Evolutionary conservation across 768 basidiomycete species (phyloP).

Genomic region (Crepidotus variabilis): DNA sequence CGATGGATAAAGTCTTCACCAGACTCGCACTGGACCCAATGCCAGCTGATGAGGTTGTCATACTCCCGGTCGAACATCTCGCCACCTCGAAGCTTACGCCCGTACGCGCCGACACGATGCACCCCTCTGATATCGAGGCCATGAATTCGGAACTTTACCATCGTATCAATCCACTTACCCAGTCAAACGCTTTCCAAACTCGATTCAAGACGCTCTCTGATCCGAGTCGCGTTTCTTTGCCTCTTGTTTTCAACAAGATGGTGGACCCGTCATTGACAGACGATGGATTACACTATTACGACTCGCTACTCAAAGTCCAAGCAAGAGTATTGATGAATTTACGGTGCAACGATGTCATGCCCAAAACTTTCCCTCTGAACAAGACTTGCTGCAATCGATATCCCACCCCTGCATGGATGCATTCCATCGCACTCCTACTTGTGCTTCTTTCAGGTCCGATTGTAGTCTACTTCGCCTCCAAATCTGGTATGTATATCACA

Average conservation of each 20-base stretch:
- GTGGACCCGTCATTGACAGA: slow-evolving; percentile 68
- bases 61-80: slow-evolving; percentile 76
- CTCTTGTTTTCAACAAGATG: slow-evolving; percentile 80
- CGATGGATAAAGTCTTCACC: slow-evolving; percentile 63
- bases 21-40: slow-evolving; percentile 35
- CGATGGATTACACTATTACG: slow-evolving; percentile 83
- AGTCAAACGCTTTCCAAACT: slow-evolving; percentile 2
- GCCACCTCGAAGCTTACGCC: slow-evolving; percentile 60
- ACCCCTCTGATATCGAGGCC: slow-evolving; percentile 75
- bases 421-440: slow-evolving; percentile 46
- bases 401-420: slow-evolving; percentile 56
- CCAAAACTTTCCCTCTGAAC: slow-evolving; percentile 59
- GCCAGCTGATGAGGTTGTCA: slow-evolving; percentile 69
- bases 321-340: slow-evolving; percentile 77
- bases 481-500: slow-evolving; percentile 11
- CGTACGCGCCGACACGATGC: slow-evolving; percentile 66
- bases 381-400: slow-evolving; percentile 83
- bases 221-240: slow-evolving; percentile 45
- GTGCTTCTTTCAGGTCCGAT: slow-evolving; percentile 51
- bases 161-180: slow-evolving; percentile 44
- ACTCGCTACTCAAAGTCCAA: slow-evolving; percentile 59
- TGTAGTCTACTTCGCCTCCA: slow-evolving; percentile 29
- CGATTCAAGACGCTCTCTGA: neutral
- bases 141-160: slow-evolving; percentile 88
- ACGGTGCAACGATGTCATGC: slow-evolving; percentile 70